These are phyloP conservation scores for Trifolium dubium DNA, from an alignment of 306 rosid genomes.

Conservation along the genomic window DNA sequence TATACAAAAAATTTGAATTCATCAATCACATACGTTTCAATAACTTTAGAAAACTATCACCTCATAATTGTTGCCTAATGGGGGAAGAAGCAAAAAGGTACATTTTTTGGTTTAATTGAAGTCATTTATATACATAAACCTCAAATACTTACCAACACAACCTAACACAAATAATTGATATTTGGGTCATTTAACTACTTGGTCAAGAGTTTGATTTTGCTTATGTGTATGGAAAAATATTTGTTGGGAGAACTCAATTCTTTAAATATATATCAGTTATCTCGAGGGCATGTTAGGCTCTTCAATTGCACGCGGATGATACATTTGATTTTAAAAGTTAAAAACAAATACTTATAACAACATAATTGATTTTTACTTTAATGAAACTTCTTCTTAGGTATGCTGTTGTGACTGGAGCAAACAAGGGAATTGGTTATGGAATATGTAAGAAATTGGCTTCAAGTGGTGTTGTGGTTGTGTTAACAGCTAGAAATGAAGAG, in stretches of 20 bases:
- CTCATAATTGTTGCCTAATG: conserved; percentile 23
- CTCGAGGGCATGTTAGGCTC: too few relatives aligned
- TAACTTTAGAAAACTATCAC: background rate
- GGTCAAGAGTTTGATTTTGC: too few relatives aligned
- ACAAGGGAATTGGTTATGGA: conserved; percentile 52
- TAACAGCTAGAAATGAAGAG: conserved; percentile 50
- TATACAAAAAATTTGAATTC: background rate
- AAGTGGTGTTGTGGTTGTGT: conserved; percentile 40
- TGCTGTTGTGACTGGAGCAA: conserved; percentile 56
- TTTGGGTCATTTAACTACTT: too few relatives aligned
- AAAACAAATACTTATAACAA: background rate
- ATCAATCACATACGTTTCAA: background rate
- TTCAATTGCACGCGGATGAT: too few relatives aligned
- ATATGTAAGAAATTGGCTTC: conserved; percentile 46
- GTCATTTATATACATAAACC: background rate
- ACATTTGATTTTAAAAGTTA: background rate
- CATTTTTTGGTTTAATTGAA: background rate
- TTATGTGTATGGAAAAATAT: too few relatives aligned
- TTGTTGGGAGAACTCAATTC: too few relatives aligned
- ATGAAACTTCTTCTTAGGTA: conserved; percentile 39
- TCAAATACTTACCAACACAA: too few relatives aligned
- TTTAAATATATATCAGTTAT: too few relatives aligned
- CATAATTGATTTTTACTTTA: conserved; percentile 4
- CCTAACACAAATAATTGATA: too few relatives aligned
- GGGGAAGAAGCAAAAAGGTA: conserved; percentile 36